A percentile compares a stretch with the other conserved stretches of the same genome.
Conservation (phyloP, 305 asterid species). For the Fraxinus latifolia region DNA sequence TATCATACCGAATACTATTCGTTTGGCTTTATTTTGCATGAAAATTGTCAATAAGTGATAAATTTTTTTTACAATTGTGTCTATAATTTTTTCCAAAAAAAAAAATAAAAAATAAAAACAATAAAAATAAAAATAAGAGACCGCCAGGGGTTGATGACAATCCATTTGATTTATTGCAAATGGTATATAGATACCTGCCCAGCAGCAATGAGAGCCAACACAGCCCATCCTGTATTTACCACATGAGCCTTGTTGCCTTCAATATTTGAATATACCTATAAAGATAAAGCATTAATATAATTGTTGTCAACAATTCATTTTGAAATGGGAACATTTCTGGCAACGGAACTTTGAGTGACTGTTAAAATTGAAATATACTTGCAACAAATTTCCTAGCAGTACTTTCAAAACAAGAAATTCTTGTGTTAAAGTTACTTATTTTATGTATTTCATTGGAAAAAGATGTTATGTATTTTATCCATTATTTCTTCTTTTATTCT, state of each 20-base stretch:
- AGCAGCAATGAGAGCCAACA: constrained; percentile 44
- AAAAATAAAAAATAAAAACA: not conserved
- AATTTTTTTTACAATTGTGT: too few species aligned
- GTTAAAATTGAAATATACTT: not conserved
- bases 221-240: constrained; percentile 62
- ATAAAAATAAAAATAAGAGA: not conserved
- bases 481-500: not conserved
- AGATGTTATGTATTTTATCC: not conserved
- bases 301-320: not conserved
- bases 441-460: not conserved
- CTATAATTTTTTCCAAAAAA: too few species aligned
- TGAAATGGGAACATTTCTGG: not conserved
- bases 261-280: constrained; percentile 40
- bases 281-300: constrained; percentile 20
- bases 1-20: too few species aligned
- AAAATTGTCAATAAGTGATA: too few species aligned
- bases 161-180: not conserved
- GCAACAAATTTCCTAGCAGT: not conserved
- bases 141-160: not conserved
- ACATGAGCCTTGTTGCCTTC: constrained; percentile 45
- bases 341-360: not conserved
- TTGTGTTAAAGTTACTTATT: not conserved
- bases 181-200: constrained; percentile 42
- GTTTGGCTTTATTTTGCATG: too few species aligned
- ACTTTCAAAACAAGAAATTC: not conserved